Base-by-base conservation (phyloP, 352 stramenopile genomes). In the Phytophthora podocarpi region DNA sequence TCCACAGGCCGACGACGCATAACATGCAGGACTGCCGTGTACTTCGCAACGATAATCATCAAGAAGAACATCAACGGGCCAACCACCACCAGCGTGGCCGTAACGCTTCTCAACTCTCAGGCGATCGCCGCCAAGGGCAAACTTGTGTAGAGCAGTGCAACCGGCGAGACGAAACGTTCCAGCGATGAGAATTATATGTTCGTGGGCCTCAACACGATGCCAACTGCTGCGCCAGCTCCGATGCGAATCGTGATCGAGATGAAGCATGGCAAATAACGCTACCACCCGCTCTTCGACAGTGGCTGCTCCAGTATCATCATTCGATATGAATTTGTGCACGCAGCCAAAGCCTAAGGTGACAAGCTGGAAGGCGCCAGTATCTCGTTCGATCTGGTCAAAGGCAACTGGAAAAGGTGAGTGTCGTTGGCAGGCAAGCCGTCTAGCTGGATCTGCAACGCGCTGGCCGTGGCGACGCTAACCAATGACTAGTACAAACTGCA, bases 111-210 rank as follows among this genome's bases (percentile, higher is more conserved):
- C 32, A 13, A 21, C 26, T 3, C 12, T 21, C 10, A 2, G 3
- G 34, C 20, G 15, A 2, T 1, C 36, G n/a, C 21, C 13, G 24
- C 15, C 15, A 46, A 24, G n/a, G n/a, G n/a, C 30, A 37, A 23
- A 50, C 51, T 1, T 39, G 39, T 34, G 51, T 59, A 0, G 39
- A 59, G 11, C 39, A 59, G 12, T 30, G 51, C 18, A 9, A 7
- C 1, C 28, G 23, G 11, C 36, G 16, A 10, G 18, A n/a, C 16
- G 31, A 7, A 39, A n/a, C n/a, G 11, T 18, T 55, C 23, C 1
- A 57, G 46, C 16, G 55, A 55, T 5, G 46, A 64, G 16, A 30
- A 64, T 18, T 64, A 52, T n/a, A 3, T 57, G 28, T 57, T 64
- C 8, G 45, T 64, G 13, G 55, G 55, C 10, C 3, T 51, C 7